These are phyloP conservation scores for Talaromyces proteolyticus DNA, from an alignment of 495 filamentous ascomycete species.

Conservation along the genomic window DNA sequence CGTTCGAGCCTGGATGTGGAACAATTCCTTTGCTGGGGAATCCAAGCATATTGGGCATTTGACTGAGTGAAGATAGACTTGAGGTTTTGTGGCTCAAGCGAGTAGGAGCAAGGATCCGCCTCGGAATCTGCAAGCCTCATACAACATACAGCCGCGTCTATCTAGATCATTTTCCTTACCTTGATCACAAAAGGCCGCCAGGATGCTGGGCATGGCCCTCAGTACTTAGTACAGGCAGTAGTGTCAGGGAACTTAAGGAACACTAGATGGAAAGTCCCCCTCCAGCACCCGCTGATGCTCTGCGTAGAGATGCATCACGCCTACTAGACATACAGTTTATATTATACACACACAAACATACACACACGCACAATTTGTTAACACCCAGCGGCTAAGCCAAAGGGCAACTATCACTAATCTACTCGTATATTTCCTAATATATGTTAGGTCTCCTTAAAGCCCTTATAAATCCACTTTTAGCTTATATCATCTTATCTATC, in stretches of 20 bases:
- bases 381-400: too few relatives aligned
- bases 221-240: too few relatives aligned
- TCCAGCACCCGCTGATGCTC: background rate
- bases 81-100: background rate
- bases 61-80: background rate
- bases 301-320: background rate
- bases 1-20: background rate
- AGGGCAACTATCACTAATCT: too few relatives aligned
- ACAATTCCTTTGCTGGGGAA: constrained; percentile 1
- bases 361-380: too few relatives aligned
- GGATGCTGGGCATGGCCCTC: background rate
- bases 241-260: too few relatives aligned
- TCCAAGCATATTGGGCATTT: background rate
- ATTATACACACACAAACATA: too few relatives aligned
- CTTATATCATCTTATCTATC: too few relatives aligned
- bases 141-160: background rate
- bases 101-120: background rate
- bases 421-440: too few relatives aligned
- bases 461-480: too few relatives aligned
- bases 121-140: background rate
- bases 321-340: background rate
- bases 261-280: background rate
- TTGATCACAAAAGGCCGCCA: background rate
- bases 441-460: too few relatives aligned
- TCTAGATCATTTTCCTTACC: background rate